These are phyloP conservation scores for Rhizophagus sp. DNA, from an alignment of 192 early-diverging fungal species.

Conservation along the genomic window DNA sequence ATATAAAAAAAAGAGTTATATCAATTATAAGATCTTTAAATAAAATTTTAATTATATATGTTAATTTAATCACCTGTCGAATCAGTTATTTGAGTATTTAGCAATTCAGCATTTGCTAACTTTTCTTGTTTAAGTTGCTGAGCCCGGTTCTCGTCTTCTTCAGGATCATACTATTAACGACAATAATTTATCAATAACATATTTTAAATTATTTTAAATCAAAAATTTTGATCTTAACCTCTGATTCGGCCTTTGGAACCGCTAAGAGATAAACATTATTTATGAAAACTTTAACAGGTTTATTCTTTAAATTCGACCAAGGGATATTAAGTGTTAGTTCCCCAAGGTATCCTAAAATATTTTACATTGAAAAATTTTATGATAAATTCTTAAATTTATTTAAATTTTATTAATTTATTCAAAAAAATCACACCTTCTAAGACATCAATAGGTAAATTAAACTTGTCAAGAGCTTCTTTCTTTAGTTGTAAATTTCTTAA, in stretches of 20 bases:
- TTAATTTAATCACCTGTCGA: conserved; percentile 29
- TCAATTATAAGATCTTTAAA: not conserved
- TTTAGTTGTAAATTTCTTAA: conserved; percentile 88
- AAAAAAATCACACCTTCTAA: conserved; percentile 61
- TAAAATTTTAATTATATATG: not conserved
- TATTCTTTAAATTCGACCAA: conserved; percentile 94
- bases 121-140: conserved; percentile 81
- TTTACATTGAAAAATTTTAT: conserved; percentile 8
- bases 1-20: not conserved
- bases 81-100: conserved; percentile 41
- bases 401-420: not conserved
- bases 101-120: conserved; percentile 75
- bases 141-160: conserved; percentile 74
- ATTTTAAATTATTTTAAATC: not conserved
- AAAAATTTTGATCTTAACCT: conserved; percentile 40
- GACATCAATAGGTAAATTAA: conserved; percentile 93
- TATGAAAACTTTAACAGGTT: conserved; percentile 87
- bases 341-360: conserved; percentile 78
- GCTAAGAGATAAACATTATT: conserved; percentile 89
- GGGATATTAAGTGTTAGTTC: conserved; percentile 92
- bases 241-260: conserved; percentile 72
- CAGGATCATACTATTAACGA: conserved; percentile 69
- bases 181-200: not conserved
- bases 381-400: not conserved
- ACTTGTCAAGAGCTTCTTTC: conserved; percentile 89